Evolutionary conservation across 768 basidiomycete species (phyloP).

Genomic region (Crepidotus variabilis): DNA sequence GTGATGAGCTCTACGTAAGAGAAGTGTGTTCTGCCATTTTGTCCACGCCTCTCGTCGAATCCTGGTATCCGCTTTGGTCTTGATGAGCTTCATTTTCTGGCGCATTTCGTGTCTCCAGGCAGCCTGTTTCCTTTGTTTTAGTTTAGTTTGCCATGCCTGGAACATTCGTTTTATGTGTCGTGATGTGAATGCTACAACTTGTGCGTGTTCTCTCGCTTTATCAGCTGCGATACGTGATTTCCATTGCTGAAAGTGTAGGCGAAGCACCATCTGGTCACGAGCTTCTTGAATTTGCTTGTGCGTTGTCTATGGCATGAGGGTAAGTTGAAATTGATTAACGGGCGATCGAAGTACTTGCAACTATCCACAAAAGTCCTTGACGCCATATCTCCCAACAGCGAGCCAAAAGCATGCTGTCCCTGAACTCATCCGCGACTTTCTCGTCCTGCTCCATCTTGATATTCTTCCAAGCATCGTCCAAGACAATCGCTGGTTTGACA

Average conservation of each 20-base stretch:
- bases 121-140: slow-evolving; percentile 51
- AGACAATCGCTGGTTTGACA: slow-evolving; percentile 37
- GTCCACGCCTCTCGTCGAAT: slow-evolving; percentile 57
- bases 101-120: slow-evolving; percentile 73
- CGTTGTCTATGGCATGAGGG: slow-evolving; percentile 54
- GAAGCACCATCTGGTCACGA: slow-evolving; percentile 60
- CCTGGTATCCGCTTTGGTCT: slow-evolving; percentile 50
- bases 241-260: slow-evolving; percentile 61
- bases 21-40: slow-evolving; percentile 61
- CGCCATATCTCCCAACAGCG: slow-evolving; percentile 77
- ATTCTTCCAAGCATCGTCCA: slow-evolving; percentile 77
- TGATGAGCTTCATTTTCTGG: slow-evolving; percentile 58
- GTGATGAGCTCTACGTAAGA: slow-evolving; percentile 46
- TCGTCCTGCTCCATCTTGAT: slow-evolving; percentile 70
- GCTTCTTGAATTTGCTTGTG: slow-evolving; percentile 66
- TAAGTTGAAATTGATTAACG: slow-evolving; percentile 8
- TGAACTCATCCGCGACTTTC: slow-evolving; percentile 65
- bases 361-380: slow-evolving; percentile 67
- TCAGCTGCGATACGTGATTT: slow-evolving; percentile 33
- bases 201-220: slow-evolving; percentile 37
- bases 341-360: slow-evolving; percentile 41
- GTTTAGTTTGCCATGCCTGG: slow-evolving; percentile 48
- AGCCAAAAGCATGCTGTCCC: slow-evolving; percentile 58
- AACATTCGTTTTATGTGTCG: slow-evolving; percentile 42
- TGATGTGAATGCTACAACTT: slow-evolving; percentile 38